A percentile compares a stretch with the other conserved stretches of the same genome.
Conservation (phyloP, 176 grass and related monocot species). For the Musa itinerans region DNA sequence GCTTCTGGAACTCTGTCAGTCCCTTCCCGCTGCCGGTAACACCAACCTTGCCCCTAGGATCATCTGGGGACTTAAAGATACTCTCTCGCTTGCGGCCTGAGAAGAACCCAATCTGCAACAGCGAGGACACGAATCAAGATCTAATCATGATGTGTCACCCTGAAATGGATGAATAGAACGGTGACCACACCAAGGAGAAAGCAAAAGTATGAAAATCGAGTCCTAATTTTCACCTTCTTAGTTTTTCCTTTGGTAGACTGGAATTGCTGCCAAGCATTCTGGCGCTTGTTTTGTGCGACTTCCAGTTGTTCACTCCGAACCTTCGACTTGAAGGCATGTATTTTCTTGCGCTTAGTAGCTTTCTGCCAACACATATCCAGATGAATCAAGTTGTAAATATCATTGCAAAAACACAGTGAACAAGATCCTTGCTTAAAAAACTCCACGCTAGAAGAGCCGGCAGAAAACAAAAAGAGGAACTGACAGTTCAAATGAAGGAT, state of each 20-base stretch:
- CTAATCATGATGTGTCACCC: neutral
- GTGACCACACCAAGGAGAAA: neutral
- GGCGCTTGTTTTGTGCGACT: slow-evolving; percentile 80
- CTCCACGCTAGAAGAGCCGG: neutral
- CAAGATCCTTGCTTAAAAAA: neutral
- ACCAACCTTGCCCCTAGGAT: slow-evolving; percentile 89
- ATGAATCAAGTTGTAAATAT: neutral
- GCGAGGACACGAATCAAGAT: neutral
- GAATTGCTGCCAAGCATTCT: slow-evolving; percentile 98
- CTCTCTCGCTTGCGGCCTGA: slow-evolving; percentile 88
- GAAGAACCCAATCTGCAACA: slow-evolving; percentile 78
- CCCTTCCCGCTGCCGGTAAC: slow-evolving; percentile 96
- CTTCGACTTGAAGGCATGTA: slow-evolving; percentile 98
- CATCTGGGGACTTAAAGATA: slow-evolving; percentile 98
- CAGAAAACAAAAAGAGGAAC: neutral
- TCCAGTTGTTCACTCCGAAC: slow-evolving; percentile 78
- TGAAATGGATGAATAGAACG: neutral
- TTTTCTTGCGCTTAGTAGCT: slow-evolving; percentile 89
- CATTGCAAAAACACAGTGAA: neutral
- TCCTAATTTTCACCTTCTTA: slow-evolving; percentile 56
- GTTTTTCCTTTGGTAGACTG: slow-evolving; percentile 87
- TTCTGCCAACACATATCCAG: slow-evolving; percentile 43
- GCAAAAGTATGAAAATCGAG: neutral
- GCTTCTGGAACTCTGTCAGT: slow-evolving; percentile 89
- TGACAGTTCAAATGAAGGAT: too few species aligned